Percentiles rank a stretch among this genome's conserved stretches.
Evolutionary conservation across 2,329 filamentous ascomycete species (phyloP).

Genomic region (Colletotrichum sp.): DNA sequence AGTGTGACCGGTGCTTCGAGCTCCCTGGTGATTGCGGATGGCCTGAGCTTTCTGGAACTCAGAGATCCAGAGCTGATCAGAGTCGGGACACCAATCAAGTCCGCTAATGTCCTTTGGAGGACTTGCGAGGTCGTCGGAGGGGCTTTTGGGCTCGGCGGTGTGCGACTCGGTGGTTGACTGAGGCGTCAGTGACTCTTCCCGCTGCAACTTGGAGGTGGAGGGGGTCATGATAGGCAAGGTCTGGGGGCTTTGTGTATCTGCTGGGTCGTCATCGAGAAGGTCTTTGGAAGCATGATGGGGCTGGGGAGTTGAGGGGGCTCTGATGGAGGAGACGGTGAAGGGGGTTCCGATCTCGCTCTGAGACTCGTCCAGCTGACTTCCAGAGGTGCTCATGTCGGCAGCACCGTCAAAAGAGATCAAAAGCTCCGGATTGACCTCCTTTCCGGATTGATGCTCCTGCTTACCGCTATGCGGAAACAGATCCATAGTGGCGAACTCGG

Average conservation of each 20-base stretch:
- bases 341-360: not conserved
- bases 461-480: not conserved
- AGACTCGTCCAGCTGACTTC: not conserved
- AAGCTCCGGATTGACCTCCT: not conserved
- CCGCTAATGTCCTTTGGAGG: not conserved
- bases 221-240: not conserved
- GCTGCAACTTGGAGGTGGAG: not conserved
- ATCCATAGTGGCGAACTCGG: not conserved
- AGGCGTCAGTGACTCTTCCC: not conserved
- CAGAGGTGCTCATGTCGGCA: not conserved
- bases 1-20: not conserved
- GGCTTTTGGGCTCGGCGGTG: not conserved
- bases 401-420: not conserved
- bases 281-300: not conserved
- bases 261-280: not conserved
- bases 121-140: too few relatives aligned
- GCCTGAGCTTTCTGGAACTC: not conserved
- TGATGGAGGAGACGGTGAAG: not conserved
- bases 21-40: not conserved
- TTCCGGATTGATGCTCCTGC: not conserved
- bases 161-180: not conserved
- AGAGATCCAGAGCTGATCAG: not conserved
- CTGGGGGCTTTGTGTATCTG: not conserved
- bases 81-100: not conserved
- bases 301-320: not conserved